Conservation (phyloP, 2,329 filamentous ascomycete genomes). For the Fonsecaea pugnacius region DNA sequence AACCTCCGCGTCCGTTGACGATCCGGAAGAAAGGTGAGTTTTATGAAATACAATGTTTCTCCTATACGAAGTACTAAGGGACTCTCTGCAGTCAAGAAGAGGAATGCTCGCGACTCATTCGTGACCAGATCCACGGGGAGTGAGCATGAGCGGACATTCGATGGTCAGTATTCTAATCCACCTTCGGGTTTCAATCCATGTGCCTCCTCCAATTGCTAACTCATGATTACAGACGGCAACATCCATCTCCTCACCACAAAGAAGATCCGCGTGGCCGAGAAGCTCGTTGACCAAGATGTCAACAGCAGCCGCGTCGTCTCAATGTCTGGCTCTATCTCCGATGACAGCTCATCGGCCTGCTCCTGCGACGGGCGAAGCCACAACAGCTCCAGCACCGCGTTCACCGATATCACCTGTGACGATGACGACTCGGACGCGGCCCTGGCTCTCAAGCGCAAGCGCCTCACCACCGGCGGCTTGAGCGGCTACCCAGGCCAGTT, state of each 20-base stretch:
- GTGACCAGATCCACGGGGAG: slow-evolving; percentile 19
- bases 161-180: slow-evolving; percentile 14
- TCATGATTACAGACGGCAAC: slow-evolving; percentile 14
- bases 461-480: slow-evolving; percentile 3
- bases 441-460: slow-evolving; percentile 13
- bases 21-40: slow-evolving; percentile 18
- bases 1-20: slow-evolving; percentile 11
- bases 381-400: slow-evolving; percentile 6
- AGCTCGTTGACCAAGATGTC: slow-evolving; percentile 14
- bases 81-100: slow-evolving; percentile 23
- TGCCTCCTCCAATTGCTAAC: background rate
- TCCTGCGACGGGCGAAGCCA: background rate
- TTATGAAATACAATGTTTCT: background rate
- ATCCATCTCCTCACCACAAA: slow-evolving; percentile 26
- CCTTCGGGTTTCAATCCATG: too few species aligned
- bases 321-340: slow-evolving; percentile 17
- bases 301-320: slow-evolving; percentile 23
- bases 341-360: background rate
- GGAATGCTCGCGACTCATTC: slow-evolving; percentile 25
- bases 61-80: background rate
- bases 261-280: slow-evolving; percentile 23
- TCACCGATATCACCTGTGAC: background rate
- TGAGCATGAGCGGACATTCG: slow-evolving; percentile 3
- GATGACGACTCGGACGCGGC: slow-evolving; percentile 4
- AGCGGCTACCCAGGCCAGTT: slow-evolving; percentile 31